phyloP scores from a whole-genome alignment of 768 basidiomycete genomes.

The Boletus rufocinnamomeus region DNA sequence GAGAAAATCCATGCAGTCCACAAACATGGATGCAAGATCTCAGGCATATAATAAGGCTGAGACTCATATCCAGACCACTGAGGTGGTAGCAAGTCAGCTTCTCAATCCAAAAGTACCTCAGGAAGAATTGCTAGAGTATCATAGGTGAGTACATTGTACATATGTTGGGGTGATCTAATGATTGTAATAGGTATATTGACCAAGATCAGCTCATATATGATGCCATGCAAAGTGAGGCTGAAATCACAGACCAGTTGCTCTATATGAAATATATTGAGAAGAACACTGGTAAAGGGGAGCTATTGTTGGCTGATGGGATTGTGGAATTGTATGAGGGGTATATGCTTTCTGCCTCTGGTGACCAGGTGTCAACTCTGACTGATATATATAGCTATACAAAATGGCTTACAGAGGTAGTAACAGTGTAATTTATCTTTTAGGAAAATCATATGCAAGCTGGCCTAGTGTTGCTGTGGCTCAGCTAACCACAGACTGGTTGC shows the following conservation, averaged over 20 bases:
- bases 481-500: no score
- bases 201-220: constrained; percentile 69
- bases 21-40: constrained; percentile 27
- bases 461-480: no score
- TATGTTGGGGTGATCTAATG: constrained; percentile 1
- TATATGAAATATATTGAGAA: constrained; percentile 56
- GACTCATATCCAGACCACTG: constrained; percentile 47
- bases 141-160: constrained; percentile 47
- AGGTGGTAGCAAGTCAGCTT: constrained; percentile 55
- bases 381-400: constrained; percentile 22
- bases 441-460: no score
- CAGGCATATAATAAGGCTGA: constrained; percentile 32
- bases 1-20: constrained; percentile 40
- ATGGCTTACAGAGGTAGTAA: constrained; percentile 21
- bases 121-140: constrained; percentile 70
- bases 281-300: constrained; percentile 24
- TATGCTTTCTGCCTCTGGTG: constrained; percentile 16
- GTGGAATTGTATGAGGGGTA: constrained; percentile 25
- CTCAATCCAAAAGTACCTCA: constrained; percentile 65
- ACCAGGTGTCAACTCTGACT: not conserved
- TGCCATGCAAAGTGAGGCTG: constrained; percentile 53
- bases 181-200: constrained; percentile 61
- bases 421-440: no score
- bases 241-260: constrained; percentile 57
- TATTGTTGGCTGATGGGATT: constrained; percentile 10